Evolutionary conservation across 2,329 filamentous ascomycete species (phyloP).

Genomic region (Cadophora gregata): DNA sequence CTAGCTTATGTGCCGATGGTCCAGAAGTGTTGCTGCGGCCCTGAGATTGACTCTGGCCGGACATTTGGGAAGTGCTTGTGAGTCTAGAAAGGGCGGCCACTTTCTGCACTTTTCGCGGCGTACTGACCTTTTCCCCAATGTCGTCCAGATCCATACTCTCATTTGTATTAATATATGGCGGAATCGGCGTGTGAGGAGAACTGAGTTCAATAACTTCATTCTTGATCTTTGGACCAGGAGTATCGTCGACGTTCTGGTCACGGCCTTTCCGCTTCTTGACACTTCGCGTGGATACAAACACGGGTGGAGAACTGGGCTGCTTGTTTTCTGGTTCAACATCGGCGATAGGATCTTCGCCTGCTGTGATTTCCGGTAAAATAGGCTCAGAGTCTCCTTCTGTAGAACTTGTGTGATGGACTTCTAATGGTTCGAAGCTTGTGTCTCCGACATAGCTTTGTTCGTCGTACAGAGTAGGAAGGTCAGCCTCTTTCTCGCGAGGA

Average conservation of each 20-base stretch:
- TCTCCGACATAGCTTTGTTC: constrained; percentile 25
- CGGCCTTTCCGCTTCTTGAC: constrained; percentile 40
- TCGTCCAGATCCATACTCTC: constrained; percentile 47
- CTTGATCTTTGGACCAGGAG: constrained; percentile 35
- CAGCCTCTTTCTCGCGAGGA: not conserved
- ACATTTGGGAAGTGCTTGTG: not conserved
- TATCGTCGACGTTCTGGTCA: constrained; percentile 20
- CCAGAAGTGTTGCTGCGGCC: constrained; percentile 3
- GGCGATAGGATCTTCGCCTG: not conserved
- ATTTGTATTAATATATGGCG: constrained; percentile 31
- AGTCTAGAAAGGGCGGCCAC: constrained; percentile 19
- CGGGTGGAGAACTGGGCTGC: constrained; percentile 31
- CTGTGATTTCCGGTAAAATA: not conserved
- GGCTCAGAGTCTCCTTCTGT: constrained; percentile 37
- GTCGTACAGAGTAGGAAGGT: constrained; percentile 24
- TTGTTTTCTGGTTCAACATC: not conserved
- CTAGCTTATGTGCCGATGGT: not conserved
- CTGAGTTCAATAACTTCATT: constrained; percentile 40
- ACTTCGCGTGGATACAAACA: constrained; percentile 36
- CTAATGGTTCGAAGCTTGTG: constrained; percentile 27
- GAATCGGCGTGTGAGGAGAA: constrained; percentile 42
- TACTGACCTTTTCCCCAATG: constrained; percentile 44
- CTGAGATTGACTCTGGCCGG: constrained; percentile 13
- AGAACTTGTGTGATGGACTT: constrained; percentile 37
- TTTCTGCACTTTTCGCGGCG: constrained; percentile 43